Evolutionary conservation across 2,329 filamentous ascomycete genomes (phyloP).

Genomic region (Colletotrichum tamarilloi): DNA sequence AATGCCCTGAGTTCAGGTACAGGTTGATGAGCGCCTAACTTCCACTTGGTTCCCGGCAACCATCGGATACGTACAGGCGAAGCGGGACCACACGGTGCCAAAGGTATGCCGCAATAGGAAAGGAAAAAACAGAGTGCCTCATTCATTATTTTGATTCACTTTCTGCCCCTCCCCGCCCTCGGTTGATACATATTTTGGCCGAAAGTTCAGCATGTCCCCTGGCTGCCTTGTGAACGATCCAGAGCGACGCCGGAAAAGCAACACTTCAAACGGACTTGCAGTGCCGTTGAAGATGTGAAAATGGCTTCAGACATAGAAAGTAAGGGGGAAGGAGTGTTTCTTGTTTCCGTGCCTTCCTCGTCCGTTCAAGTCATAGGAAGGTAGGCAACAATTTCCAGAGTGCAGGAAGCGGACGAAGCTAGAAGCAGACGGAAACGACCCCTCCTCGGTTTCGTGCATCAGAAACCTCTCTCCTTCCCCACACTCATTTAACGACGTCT

Average conservation of each 20-base stretch:
- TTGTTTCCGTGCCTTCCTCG: not conserved
- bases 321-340: not conserved
- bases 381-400: not conserved
- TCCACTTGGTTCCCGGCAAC: not conserved
- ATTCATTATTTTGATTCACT: slow-evolving; percentile 19
- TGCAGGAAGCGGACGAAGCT: not conserved
- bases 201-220: not conserved
- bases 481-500: slow-evolving; percentile 34
- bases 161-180: slow-evolving; percentile 1
- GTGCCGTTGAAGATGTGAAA: not conserved
- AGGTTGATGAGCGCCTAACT: not conserved
- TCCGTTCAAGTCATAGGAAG: not conserved
- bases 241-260: not conserved
- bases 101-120: slow-evolving; percentile 27
- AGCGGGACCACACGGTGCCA: slow-evolving; percentile 5
- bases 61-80: not conserved
- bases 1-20: not conserved
- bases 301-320: not conserved
- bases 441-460: slow-evolving; percentile 25
- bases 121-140: slow-evolving; percentile 31
- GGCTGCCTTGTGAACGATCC: no score
- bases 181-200: slow-evolving; percentile 1
- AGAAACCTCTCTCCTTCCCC: slow-evolving; percentile 30
- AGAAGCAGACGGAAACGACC: slow-evolving; percentile 30
- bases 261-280: not conserved